Conservation (phyloP, 2,329 filamentous ascomycete species). For the Talaromyces pinophilus region DNA sequence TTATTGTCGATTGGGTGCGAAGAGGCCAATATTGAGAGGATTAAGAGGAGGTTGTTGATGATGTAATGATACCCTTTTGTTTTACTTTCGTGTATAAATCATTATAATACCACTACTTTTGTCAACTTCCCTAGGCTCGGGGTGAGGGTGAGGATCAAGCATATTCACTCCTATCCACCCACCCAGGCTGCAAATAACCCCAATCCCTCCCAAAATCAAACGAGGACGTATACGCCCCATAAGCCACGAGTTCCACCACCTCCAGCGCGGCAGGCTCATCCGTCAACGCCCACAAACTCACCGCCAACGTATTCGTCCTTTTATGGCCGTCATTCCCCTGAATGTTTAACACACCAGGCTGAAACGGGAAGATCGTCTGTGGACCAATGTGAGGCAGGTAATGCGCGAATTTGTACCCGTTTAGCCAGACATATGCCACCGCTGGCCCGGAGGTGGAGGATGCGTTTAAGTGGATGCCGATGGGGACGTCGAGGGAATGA, state of each 20-base stretch:
- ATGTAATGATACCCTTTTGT: slow-evolving; percentile 25
- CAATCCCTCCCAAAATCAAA: slow-evolving; percentile 20
- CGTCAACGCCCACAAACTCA: slow-evolving; percentile 69
- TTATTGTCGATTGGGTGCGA: slow-evolving; percentile 63
- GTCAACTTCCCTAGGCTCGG: background rate
- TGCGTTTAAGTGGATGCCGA: slow-evolving; percentile 57
- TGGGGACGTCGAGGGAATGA: slow-evolving; percentile 53
- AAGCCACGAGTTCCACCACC: slow-evolving; percentile 52
- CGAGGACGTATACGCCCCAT: slow-evolving; percentile 34
- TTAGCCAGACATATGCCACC: slow-evolving; percentile 67
- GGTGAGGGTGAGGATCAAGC: background rate
- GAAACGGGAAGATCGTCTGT: slow-evolving; percentile 70
- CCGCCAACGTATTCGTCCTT: slow-evolving; percentile 63
- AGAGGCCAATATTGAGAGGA: slow-evolving; percentile 44
- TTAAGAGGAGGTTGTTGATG: slow-evolving; percentile 33
- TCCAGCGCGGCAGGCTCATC: slow-evolving; percentile 58
- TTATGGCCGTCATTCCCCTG: slow-evolving; percentile 60
- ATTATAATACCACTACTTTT: background rate
- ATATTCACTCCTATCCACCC: slow-evolving; percentile 21
- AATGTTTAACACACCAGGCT: slow-evolving; percentile 63
- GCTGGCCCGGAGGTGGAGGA: slow-evolving; percentile 56
- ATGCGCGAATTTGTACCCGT: slow-evolving; percentile 73
- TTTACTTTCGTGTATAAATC: background rate
- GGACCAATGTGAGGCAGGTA: slow-evolving; percentile 71
- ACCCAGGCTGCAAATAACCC: slow-evolving; percentile 19